Evolutionary conservation across 2,329 filamentous ascomycete genomes (phyloP).

Genomic region (Passalora sequoiae): DNA sequence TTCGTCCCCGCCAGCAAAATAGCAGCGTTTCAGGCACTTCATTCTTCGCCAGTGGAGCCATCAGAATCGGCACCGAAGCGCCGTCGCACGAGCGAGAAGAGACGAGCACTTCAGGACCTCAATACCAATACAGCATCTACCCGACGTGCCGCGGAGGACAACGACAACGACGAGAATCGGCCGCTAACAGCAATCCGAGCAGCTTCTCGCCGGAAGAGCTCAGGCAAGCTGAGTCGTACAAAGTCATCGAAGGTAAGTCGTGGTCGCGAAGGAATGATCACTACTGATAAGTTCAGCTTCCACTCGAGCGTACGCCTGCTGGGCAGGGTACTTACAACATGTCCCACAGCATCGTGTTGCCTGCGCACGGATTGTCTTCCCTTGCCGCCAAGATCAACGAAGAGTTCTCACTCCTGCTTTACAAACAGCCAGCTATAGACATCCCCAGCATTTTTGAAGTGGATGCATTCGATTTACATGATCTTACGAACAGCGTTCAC

Average conservation of each 20-base stretch:
- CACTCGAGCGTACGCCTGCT: constrained; percentile 36
- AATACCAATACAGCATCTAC: constrained; percentile 20
- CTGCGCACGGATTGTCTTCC: constrained; percentile 4
- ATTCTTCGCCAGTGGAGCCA: constrained; percentile 9
- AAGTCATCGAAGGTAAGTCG: constrained; percentile 1
- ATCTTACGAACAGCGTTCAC: constrained; percentile 15
- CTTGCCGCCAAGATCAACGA: constrained; percentile 15
- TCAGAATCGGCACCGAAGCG: constrained; percentile 18
- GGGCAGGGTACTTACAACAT: constrained; percentile 24
- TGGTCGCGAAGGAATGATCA: not conserved
- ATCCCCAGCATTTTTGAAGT: constrained; percentile 7
- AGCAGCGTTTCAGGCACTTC: constrained; percentile 12
- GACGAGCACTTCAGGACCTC: constrained; percentile 21
- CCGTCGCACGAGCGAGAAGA: constrained; percentile 22
- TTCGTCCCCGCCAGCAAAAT: constrained; percentile 31
- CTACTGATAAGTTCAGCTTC: constrained; percentile 23
- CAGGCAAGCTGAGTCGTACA: not conserved
- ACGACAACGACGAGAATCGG: constrained; percentile 13
- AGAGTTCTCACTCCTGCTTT: constrained; percentile 20
- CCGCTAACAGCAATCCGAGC: not conserved
- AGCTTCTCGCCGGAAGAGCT: constrained; percentile 2
- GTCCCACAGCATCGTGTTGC: not conserved
- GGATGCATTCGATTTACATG: constrained; percentile 8
- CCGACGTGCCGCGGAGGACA: constrained; percentile 1
- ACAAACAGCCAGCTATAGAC: constrained; percentile 24